Evolutionary conservation across 768 basidiomycete species (phyloP).

Genomic region (Paxillus involutus): DNA sequence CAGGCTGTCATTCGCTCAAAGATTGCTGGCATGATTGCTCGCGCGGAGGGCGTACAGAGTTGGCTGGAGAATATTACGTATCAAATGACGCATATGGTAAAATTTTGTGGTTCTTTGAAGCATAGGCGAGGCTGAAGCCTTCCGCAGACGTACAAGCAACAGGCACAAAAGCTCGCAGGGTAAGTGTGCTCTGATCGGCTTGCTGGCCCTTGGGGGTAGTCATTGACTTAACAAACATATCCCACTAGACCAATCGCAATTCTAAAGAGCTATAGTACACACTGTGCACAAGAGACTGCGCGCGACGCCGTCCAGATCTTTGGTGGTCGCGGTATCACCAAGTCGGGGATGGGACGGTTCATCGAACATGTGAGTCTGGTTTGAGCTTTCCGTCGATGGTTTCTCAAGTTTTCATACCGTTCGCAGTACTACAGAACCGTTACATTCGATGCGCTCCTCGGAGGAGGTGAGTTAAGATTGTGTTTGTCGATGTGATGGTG

Average conservation of each 20-base stretch:
- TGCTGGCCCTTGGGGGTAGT: not conserved
- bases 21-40: constrained; percentile 86
- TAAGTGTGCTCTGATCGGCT: constrained; percentile 25
- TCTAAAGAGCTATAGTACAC: constrained; percentile 76
- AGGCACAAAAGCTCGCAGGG: constrained; percentile 74
- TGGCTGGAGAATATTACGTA: constrained; percentile 88
- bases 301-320: constrained; percentile 79
- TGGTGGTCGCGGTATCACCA: constrained; percentile 83
- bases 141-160: constrained; percentile 64
- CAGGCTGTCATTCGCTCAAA: constrained; percentile 88
- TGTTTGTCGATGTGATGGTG: not conserved
- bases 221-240: not conserved
- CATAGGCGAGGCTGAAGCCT: constrained; percentile 1
- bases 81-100: constrained; percentile 83
- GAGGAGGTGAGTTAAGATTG: constrained; percentile 48
- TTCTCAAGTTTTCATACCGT: constrained; percentile 11
- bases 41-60: constrained; percentile 76
- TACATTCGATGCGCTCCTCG: constrained; percentile 52
- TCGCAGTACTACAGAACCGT: constrained; percentile 30
- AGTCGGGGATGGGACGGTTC: constrained; percentile 64
- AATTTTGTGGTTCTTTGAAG: constrained; percentile 2
- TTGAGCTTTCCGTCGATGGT: not conserved
- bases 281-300: constrained; percentile 76
- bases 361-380: constrained; percentile 50
- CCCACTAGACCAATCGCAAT: constrained; percentile 66